A percentile compares a stretch with the other conserved stretches of the same genome.
Conservation (phyloP, 2,329 filamentous ascomycete genomes). For the Diaporthe sp. region DNA sequence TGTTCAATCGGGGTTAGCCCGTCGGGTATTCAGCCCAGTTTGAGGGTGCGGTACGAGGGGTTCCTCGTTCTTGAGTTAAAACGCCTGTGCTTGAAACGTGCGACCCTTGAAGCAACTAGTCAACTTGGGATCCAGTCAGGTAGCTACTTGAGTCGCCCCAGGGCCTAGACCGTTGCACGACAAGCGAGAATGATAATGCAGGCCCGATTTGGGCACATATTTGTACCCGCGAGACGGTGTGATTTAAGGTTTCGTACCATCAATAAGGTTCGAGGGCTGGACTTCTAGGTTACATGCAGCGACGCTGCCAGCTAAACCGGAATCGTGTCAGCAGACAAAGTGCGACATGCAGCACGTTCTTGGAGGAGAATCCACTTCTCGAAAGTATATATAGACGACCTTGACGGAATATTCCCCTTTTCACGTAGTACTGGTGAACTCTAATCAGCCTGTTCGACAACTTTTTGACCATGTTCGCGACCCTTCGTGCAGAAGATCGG, state of each 20-base stretch:
- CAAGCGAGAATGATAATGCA: not conserved
- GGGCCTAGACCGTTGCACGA: not conserved
- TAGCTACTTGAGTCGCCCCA: constrained; percentile 7
- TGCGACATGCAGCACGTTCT: not conserved
- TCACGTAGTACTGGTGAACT: not conserved
- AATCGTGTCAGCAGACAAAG: not conserved
- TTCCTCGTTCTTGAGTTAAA: not conserved
- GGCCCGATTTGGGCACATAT: not conserved
- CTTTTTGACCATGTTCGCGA: constrained; percentile 2
- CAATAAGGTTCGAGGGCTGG: constrained; percentile 1
- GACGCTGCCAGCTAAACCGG: not conserved
- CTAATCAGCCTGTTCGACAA: not conserved
- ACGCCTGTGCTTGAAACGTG: constrained; percentile 11
- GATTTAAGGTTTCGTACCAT: constrained; percentile 11
- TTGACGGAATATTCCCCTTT: not conserved
- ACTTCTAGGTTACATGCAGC: not conserved
- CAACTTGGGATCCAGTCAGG: not conserved
- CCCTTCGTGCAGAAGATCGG: constrained; percentile 13
- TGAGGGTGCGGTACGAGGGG: not conserved
- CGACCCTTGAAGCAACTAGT: not conserved
- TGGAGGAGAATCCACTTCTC: not conserved
- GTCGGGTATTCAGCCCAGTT: not conserved
- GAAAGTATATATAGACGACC: constrained; percentile 11
- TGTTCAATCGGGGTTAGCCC: not conserved
- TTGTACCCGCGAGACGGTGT: not conserved